Conservation (phyloP, 108 stramenopile genomes). For the Epithemia pelagica region DNA sequence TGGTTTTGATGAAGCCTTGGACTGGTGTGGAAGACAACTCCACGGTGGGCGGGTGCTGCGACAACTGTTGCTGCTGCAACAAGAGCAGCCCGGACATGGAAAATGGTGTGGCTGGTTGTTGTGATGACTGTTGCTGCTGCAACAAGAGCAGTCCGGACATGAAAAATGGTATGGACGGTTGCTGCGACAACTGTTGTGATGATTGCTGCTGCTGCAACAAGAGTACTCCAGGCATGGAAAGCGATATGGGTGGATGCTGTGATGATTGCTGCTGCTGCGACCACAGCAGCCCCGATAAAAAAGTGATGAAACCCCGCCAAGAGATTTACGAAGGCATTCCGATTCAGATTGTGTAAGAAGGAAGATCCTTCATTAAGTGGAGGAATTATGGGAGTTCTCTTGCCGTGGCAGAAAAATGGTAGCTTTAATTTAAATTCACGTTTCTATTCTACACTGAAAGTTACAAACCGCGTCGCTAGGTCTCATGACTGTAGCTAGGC, state of each 20-base stretch:
- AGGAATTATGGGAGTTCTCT: too few species aligned
- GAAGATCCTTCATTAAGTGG: too few species aligned
- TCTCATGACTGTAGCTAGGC: too few species aligned
- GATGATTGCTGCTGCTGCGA: slow-evolving; percentile 14
- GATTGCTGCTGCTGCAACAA: slow-evolving; percentile 2
- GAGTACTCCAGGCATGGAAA: background rate
- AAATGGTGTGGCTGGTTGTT: slow-evolving; percentile 4
- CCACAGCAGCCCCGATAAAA: background rate
- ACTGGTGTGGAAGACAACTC: background rate
- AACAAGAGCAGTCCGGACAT: slow-evolving; percentile 17
- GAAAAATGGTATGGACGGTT: background rate
- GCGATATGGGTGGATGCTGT: slow-evolving; percentile 3
- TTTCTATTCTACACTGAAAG: too few species aligned
- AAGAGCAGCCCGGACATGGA: slow-evolving; percentile 7
- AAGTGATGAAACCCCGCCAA: slow-evolving; percentile 12
- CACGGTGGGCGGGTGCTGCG: background rate
- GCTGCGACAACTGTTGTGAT: background rate
- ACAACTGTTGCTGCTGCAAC: slow-evolving; percentile 28
- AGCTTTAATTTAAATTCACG: too few species aligned
- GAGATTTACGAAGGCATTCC: slow-evolving; percentile 28
- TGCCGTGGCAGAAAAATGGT: too few species aligned
- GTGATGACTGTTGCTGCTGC: slow-evolving; percentile 21
- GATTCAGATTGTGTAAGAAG: slow-evolving; percentile 23
- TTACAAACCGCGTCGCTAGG: too few species aligned
- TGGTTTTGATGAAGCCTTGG: too few species aligned